Evolutionary conservation across 2,329 filamentous ascomycete species (phyloP), one percentile per base, ranked within the genome.

Genomic region (Gyromitra esculenta): DNA sequence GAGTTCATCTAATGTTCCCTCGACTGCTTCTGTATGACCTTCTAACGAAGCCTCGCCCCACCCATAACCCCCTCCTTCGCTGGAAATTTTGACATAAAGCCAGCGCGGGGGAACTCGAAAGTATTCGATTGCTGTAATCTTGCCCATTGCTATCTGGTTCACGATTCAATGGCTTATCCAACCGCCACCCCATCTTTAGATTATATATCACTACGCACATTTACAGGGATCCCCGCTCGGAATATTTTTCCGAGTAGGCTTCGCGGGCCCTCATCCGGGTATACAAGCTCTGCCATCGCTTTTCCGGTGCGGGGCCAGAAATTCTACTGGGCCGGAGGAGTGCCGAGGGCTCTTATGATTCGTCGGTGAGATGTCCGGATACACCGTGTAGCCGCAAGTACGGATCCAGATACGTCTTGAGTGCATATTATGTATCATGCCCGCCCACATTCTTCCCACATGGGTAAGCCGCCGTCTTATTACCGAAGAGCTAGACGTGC

Each of bases 11-110:
- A 94, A 84, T 69, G 90, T 90, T 0, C 92, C 92, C 82, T 94
- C 91, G 0, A 94, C 90, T 1, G 91, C 90, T 73, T 91, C 87
- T 0, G 89, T 90, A 80, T 94, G 91, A 0, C 91, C 91, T 83
- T 93, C 91, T 0, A 94, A 84, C 0, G 90, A 91, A 0, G 89
- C 91, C 82, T 93, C 91, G 18, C 91, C 91, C 91, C 91, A 93
- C 5, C 91, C 91, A 65, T 86, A 84, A 43, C 88, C 85, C 2
- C 88, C 90, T 1, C 86, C 86, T 43, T 89, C 88, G 81, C 93
- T 91, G 1, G 88, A 89, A 78, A 94, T 87, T 82, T 93, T 94
- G 79, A 93, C 91, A 79, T 93, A 92, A 0, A 94, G 85, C 91
- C 91, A 94, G 52, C 91, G 86, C 13, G 91, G 91, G 59, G 90